phyloP scores from a whole-genome alignment of 2,329 filamentous ascomycete species.

The Colletotrichum siamense region DNA sequence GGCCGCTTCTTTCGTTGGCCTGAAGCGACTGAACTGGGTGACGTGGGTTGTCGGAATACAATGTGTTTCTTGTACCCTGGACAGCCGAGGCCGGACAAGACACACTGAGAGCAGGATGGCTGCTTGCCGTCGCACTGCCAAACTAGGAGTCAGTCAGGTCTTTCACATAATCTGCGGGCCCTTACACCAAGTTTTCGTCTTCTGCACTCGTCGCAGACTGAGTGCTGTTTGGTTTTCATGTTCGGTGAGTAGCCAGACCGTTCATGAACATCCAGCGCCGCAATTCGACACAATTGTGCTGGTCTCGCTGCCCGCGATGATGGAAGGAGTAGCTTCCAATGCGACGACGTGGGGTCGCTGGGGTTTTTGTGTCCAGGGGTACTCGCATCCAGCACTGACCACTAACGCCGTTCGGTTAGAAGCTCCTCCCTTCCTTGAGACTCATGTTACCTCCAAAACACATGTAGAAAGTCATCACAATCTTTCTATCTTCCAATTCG shows the following conservation, averaged over 20 bases:
- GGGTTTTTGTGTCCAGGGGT: not conserved
- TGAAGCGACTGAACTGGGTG: not conserved
- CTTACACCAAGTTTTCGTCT: not conserved
- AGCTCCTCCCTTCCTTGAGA: not conserved
- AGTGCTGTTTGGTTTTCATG: not conserved
- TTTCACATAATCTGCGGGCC: not conserved
- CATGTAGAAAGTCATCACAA: not conserved
- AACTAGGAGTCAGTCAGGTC: not conserved
- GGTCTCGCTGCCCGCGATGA: not conserved
- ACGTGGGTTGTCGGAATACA: conserved; percentile 22
- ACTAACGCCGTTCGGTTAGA: not conserved
- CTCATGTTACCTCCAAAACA: not conserved
- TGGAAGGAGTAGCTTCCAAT: not conserved
- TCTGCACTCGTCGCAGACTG: not conserved
- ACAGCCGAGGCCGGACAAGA: conserved; percentile 21
- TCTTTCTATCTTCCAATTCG: not conserved
- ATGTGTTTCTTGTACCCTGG: conserved; percentile 29
- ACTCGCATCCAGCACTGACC: not conserved
- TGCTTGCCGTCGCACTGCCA: conserved; percentile 29
- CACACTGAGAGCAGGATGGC: conserved; percentile 30
- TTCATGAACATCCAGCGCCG: not conserved
- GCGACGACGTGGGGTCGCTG: not conserved
- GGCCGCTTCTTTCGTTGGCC: not conserved
- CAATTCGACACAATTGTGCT: not conserved
- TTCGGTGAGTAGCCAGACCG: not conserved